Conservation (phyloP, 768 basidiomycete genomes). For the Amanita polypyramis region DNA sequence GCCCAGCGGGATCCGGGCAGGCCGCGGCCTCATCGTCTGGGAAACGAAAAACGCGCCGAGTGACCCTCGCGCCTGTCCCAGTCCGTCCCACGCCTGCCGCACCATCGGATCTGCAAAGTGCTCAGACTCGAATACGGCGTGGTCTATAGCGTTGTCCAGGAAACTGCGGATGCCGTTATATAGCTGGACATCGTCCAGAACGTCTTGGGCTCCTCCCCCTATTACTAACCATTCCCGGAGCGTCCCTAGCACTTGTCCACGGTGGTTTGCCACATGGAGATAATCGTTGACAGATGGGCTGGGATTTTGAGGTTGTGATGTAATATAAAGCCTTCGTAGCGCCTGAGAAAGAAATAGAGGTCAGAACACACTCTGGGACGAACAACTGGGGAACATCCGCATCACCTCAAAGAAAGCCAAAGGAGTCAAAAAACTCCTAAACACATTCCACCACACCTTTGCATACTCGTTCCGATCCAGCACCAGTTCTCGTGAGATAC, state of each 20-base stretch:
- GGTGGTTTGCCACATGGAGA: constrained; percentile 36
- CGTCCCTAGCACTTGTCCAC: constrained; percentile 54
- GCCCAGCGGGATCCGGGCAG: constrained; percentile 8
- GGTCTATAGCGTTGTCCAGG: constrained; percentile 44
- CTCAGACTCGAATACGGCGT: constrained; percentile 32
- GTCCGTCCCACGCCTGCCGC: constrained; percentile 31
- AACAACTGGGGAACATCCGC: not conserved
- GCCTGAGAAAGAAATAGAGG: constrained; percentile 32
- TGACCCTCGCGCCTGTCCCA: constrained; percentile 31
- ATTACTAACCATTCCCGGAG: constrained; percentile 62
- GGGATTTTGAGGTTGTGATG: constrained; percentile 32
- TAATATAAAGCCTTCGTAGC: constrained; percentile 63
- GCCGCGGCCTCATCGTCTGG: constrained; percentile 53
- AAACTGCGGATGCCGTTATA: constrained; percentile 50
- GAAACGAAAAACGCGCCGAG: constrained; percentile 37
- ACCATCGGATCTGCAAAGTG: constrained; percentile 34
- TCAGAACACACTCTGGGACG: not conserved
- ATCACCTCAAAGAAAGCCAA: constrained; percentile 70
- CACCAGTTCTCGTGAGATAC: constrained; percentile 60
- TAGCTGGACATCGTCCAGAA: constrained; percentile 61
- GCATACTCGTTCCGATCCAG: constrained; percentile 69
- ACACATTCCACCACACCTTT: constrained; percentile 75
- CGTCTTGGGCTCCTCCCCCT: constrained; percentile 73
- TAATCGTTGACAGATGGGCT: constrained; percentile 34
- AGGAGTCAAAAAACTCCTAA: constrained; percentile 74